Conservation (phyloP, 306 rosid genomes). For the Dicorynia guianensis region DNA sequence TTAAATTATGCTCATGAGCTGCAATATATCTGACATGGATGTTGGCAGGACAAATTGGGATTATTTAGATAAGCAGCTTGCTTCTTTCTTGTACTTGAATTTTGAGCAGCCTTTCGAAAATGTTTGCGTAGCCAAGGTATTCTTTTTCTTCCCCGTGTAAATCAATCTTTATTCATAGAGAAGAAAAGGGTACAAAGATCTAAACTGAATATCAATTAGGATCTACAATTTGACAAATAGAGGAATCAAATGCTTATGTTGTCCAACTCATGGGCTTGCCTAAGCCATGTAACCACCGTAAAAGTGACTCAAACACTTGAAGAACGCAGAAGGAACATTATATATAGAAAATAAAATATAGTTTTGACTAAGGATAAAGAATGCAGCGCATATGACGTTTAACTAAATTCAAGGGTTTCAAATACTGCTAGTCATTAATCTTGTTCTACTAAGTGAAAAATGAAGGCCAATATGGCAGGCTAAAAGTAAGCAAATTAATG, state of each 20-base stretch:
- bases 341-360: not conserved
- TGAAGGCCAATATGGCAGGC: not conserved
- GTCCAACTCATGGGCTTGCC: slow-evolving; percentile 45
- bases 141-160: not conserved
- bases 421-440: not conserved
- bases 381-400: not conserved
- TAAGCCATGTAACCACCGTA: slow-evolving; percentile 26
- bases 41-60: not conserved
- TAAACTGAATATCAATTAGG: not conserved
- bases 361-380: slow-evolving; percentile 13
- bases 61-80: not conserved
- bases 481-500: slow-evolving; percentile 37
- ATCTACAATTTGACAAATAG: slow-evolving; percentile 5
- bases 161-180: not conserved
- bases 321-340: not conserved
- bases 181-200: not conserved
- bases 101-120: not conserved
- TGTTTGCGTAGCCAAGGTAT: not conserved
- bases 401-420: not conserved
- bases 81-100: not conserved
- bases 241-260: slow-evolving; percentile 42
- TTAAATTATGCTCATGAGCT: not conserved
- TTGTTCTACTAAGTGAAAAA: slow-evolving; percentile 2
- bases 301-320: slow-evolving; percentile 19
- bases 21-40: not conserved